phyloP scores from a whole-genome alignment of 2,329 filamentous ascomycete genomes.

The Podosphaera xanthii region DNA sequence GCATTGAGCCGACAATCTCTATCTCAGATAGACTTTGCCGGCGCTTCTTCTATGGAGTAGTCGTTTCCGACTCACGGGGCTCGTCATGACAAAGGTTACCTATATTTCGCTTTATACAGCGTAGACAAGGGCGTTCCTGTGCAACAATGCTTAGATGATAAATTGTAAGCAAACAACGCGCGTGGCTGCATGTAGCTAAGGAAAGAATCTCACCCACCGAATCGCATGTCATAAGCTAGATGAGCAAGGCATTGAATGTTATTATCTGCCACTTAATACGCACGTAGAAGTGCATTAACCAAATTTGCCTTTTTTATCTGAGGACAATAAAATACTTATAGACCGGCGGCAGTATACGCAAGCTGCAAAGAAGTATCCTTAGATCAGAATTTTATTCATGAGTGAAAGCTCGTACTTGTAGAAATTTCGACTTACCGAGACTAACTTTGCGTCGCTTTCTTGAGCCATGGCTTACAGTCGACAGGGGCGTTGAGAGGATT shows the following conservation, averaged over 20 bases:
- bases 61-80: conserved; percentile 54
- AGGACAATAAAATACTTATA: conserved; percentile 36
- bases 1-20: conserved; percentile 34
- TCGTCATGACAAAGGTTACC: conserved; percentile 97
- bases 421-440: conserved; percentile 40
- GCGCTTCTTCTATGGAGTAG: conserved; percentile 51
- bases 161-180: conserved; percentile 14
- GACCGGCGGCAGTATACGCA: conserved; percentile 79
- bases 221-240: conserved; percentile 79
- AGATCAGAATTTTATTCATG: no score
- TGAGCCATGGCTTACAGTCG: conserved; percentile 27
- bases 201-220: conserved; percentile 34
- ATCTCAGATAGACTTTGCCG: conserved; percentile 30
- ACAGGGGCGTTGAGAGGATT: no score
- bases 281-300: conserved; percentile 6
- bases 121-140: conserved; percentile 83
- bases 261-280: conserved; percentile 15
- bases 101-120: conserved; percentile 97
- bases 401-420: conserved; percentile 4
- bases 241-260: conserved; percentile 15
- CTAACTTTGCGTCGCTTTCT: conserved; percentile 80
- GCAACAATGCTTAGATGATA: conserved; percentile 13
- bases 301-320: conserved; percentile 7
- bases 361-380: conserved; percentile 31
- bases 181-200: conserved; percentile 12